Evolutionary conservation across 2,329 filamentous ascomycete genomes (phyloP), one percentile per base, ranked within the genome.

Genomic region (Aureobasidium sp.): DNA sequence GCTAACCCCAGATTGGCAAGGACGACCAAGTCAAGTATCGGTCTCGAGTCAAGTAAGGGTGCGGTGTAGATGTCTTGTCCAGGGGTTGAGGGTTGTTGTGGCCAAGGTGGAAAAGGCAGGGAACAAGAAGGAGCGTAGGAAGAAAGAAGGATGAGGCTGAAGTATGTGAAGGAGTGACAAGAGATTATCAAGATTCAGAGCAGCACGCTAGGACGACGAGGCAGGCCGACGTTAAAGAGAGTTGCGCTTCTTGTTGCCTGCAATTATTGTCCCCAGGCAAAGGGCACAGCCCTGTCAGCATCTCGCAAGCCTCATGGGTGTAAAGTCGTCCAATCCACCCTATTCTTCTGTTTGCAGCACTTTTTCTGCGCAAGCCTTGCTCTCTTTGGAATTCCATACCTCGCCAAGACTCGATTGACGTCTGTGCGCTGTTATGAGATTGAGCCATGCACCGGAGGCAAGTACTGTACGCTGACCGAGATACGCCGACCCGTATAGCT

Each of bases 1-100:
- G 51, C 51, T 57, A 19, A 57, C 38, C 51, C 51, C 37, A 29
- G 38, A 57, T 45, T 35, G 37, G 51, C 51, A 60, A 51, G 57
- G 46, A 38, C 57, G 40, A 45, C 9, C 51, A 35, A 33, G 17
- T 23, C 51, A 23, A 51, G 31, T 33, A 19, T 51, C 47, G 19
- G 19, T 17, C 31, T 37, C 51, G 51, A 57, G 50, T 54, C 40
- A 57, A 53, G 38, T 19, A 21, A n/a, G 31, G 21, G 27, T 38
- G 37, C 37, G 51, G 27, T 45, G 40, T 19, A 25, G 51, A 19
- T 17, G n/a, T 31, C 17, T 10, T 25, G 13, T 42, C 6, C 51
- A n/a, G 27, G 31, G 29, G 25, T 35, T 37, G 53, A n/a, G 2
- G 27, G 13, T 17, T n/a, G 29, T 19, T 40, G 13, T 21, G 23